Conservation (phyloP, 2,329 filamentous ascomycete species). For the Alternaria brassicae region DNA sequence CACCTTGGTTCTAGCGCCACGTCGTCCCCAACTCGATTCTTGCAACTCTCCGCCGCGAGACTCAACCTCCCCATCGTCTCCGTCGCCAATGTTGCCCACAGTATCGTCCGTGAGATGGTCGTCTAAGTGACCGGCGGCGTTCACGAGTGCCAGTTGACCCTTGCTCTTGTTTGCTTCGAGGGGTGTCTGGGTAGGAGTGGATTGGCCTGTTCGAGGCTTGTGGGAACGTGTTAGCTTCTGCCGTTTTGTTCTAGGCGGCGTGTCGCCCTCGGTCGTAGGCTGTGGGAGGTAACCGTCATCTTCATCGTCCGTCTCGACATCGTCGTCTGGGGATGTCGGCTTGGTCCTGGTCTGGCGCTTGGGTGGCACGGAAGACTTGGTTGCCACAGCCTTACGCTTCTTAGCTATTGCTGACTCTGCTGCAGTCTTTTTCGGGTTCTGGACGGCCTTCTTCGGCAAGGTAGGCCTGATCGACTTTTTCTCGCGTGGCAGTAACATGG, state of each 20-base stretch:
- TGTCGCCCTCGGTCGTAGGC: not conserved
- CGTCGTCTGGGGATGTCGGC: not conserved
- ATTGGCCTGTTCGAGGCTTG: not conserved
- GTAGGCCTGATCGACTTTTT: not conserved
- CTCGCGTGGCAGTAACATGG: not conserved
- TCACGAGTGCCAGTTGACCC: rapidly evolving
- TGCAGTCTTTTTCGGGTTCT: not conserved
- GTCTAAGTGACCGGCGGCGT: not conserved
- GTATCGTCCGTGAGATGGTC: not conserved
- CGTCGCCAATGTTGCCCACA: not conserved
- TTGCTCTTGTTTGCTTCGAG: not conserved
- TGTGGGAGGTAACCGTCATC: not conserved
- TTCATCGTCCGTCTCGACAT: not conserved
- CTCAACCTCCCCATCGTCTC: not conserved
- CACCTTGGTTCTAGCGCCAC: not conserved
- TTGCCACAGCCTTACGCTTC: not conserved
- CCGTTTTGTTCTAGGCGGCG: not conserved
- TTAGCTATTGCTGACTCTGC: not conserved
- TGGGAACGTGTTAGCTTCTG: not conserved
- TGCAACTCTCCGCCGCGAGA: not conserved
- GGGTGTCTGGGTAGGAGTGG: not conserved
- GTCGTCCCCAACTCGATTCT: not conserved
- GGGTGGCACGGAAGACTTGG: not conserved
- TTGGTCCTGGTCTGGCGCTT: not conserved
- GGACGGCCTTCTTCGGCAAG: not conserved